Conservation (phyloP, 2,329 filamentous ascomycete species). For the Trichoderma hamatum region DNA sequence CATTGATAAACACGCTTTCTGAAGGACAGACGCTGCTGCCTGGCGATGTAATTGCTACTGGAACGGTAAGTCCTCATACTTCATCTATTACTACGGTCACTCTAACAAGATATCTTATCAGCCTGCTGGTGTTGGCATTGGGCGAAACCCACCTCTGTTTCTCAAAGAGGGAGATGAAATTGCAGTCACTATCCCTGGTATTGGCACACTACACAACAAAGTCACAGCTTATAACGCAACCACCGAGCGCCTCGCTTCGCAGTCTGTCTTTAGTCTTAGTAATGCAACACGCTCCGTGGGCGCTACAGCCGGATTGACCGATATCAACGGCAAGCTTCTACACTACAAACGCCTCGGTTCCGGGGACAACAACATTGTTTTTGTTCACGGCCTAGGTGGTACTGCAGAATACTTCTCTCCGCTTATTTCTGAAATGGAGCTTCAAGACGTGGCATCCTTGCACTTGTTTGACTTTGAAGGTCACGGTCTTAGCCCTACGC, state of each 20-base stretch:
- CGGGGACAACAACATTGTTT: background rate
- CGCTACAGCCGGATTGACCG: constrained; percentile 8
- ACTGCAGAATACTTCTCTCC: background rate
- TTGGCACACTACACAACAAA: constrained; percentile 1
- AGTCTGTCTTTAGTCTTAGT: background rate
- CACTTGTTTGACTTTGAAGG: constrained; percentile 23
- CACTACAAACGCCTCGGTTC: constrained; percentile 4
- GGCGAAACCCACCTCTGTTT: constrained; percentile 3
- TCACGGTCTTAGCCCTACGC: constrained; percentile 17
- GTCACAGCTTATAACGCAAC: background rate
- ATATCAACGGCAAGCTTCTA: constrained; percentile 8
- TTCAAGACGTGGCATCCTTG: background rate
- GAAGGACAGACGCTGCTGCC: constrained; percentile 11
- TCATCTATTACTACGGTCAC: background rate
- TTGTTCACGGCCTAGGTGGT: constrained; percentile 2
- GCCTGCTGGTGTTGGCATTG: constrained; percentile 18
- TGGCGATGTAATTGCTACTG: constrained; percentile 17
- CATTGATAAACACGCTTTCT: constrained; percentile 9
- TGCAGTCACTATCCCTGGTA: background rate
- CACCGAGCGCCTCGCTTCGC: background rate
- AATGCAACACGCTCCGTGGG: constrained; percentile 8
- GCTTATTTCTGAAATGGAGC: background rate
- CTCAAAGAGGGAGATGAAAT: constrained; percentile 6
- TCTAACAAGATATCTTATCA: background rate
- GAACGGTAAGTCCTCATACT: background rate